phyloP scores from a whole-genome alignment of 805 yeast genomes.

The Brettanomyces custersianus region DNA sequence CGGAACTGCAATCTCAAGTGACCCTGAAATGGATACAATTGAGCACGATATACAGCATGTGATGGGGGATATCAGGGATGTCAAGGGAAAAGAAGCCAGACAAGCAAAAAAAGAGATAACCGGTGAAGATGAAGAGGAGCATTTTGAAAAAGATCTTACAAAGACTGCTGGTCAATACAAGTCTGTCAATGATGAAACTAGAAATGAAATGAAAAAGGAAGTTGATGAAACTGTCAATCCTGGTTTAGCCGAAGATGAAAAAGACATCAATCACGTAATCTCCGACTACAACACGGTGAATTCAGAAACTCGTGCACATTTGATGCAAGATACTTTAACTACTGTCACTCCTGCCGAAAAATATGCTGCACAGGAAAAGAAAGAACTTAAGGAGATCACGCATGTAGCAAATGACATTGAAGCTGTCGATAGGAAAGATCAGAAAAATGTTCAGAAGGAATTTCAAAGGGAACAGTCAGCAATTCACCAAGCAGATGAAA shows the following conservation, averaged over 20 bases:
- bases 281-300: no score
- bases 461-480: no score
- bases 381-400: background rate
- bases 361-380: background rate
- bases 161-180: background rate
- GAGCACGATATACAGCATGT: background rate
- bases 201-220: background rate
- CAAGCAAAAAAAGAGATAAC: background rate
- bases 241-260: background rate
- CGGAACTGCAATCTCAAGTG: conserved; percentile 6
- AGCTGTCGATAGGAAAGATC: background rate
- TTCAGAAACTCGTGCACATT: no score
- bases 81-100: background rate
- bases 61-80: background rate
- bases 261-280: background rate
- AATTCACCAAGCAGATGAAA: background rate
- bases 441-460: no score
- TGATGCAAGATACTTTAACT: no score
- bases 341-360: no score
- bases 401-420: background rate
- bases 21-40: background rate
- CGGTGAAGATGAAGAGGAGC: background rate
- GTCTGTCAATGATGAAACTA: background rate
- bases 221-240: background rate
- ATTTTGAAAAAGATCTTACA: background rate